These are phyloP conservation scores for Anacardium occidentale DNA, from an alignment of 345 rosid species.

Conservation along the genomic window DNA sequence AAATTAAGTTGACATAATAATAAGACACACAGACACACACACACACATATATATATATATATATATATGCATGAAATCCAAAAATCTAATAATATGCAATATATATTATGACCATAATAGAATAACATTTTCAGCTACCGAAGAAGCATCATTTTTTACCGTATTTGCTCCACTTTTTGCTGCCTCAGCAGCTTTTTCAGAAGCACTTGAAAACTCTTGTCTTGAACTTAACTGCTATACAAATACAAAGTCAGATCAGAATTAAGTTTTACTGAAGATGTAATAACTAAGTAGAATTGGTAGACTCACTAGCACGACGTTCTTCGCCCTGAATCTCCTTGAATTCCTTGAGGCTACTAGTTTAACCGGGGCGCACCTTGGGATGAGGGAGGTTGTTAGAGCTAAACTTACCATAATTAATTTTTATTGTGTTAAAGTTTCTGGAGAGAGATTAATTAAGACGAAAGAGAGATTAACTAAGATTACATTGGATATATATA, in stretches of 20 bases:
- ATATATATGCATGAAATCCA: no score
- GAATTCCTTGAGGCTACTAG: conserved; percentile 6
- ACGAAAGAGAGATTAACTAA: no score
- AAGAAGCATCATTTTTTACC: conserved; percentile 19
- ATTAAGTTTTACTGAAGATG: no score
- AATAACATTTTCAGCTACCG: conserved; percentile 24
- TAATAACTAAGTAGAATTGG: not conserved
- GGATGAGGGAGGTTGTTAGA: conserved; percentile 1
- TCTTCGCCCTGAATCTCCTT: conserved; percentile 19
- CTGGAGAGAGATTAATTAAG: not conserved
- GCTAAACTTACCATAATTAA: conserved; percentile 23
- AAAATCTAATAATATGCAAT: no score
- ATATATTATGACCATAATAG: no score
- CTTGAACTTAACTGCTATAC: conserved; percentile 14
- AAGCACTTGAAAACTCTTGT: conserved; percentile 9
- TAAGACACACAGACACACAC: no score
- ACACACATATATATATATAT: no score
- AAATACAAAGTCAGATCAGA: no score
- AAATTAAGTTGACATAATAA: no score
- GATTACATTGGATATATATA: not conserved
- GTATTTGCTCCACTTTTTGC: conserved; percentile 19
- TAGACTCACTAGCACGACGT: conserved; percentile 14
- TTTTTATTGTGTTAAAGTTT: not conserved
- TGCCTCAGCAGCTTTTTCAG: conserved; percentile 3
- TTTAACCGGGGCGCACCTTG: conserved; percentile 15